A percentile compares a stretch with the other conserved stretches of the same genome.
These are phyloP conservation scores for Bipolaris victoriae DNA, from an alignment of 2,329 filamentous ascomycete genomes.

Conservation along the genomic window DNA sequence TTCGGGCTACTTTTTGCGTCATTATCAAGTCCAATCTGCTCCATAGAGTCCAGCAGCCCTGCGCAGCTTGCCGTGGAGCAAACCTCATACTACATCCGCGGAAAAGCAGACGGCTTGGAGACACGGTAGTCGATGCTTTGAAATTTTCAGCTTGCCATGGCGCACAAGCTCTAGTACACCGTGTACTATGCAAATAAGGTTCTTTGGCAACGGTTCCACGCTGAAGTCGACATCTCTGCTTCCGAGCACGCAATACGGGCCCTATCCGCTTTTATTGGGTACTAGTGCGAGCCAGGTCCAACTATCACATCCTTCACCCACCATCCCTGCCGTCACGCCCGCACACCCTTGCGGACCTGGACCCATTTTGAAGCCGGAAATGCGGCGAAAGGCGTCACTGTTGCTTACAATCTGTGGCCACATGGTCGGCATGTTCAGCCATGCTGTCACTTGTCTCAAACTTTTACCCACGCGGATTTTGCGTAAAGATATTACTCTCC, in stretches of 20 bases:
- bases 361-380: constrained; percentile 24
- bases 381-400: constrained; percentile 22
- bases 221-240: constrained; percentile 37
- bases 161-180: neutral
- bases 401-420: constrained; percentile 8
- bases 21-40: neutral
- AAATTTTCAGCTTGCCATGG: neutral
- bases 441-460: constrained; percentile 37
- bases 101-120: neutral
- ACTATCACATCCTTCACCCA: constrained; percentile 28
- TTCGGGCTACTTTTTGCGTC: neutral
- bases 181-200: neutral
- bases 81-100: neutral
- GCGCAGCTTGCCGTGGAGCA: neutral
- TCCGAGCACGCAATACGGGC: constrained; percentile 44
- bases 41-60: neutral
- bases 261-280: constrained; percentile 30
- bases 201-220: constrained; percentile 7
- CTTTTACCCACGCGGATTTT: constrained; percentile 8
- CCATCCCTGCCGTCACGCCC: constrained; percentile 36
- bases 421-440: constrained; percentile 18
- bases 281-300: constrained; percentile 17
- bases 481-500: constrained; percentile 9
- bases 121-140: neutral
- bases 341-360: constrained; percentile 30